Conservation (phyloP, 805 yeast species). For the Jamesozyma spencerorum region DNA sequence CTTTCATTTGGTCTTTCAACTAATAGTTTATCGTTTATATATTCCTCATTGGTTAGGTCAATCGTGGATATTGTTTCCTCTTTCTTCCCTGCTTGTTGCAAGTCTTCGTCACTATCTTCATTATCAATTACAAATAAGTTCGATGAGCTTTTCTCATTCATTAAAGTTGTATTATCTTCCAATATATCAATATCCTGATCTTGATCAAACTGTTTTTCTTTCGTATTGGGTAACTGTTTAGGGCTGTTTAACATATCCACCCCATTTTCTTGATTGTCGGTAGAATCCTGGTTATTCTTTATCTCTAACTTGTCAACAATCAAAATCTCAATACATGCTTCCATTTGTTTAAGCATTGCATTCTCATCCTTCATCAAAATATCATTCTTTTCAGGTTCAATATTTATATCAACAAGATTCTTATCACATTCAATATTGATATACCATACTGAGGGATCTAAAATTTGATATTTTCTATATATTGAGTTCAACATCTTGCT, state of each 20-base stretch:
- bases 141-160: background rate
- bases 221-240: background rate
- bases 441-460: slow-evolving; percentile 31
- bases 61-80: background rate
- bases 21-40: background rate
- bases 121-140: background rate
- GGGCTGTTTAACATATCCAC: background rate
- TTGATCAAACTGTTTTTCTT: background rate
- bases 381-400: slow-evolving; percentile 39
- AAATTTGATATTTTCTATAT: slow-evolving; percentile 18
- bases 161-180: slow-evolving; percentile 1
- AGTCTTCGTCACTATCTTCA: background rate
- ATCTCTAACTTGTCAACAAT: background rate
- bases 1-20: background rate
- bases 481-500: slow-evolving; percentile 16
- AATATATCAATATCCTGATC: background rate
- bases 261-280: background rate
- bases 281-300: background rate
- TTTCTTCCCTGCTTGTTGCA: background rate
- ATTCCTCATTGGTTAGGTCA: background rate
- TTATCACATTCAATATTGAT: slow-evolving; percentile 19
- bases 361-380: slow-evolving; percentile 26
- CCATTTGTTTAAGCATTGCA: slow-evolving; percentile 12
- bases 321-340: slow-evolving; percentile 1
- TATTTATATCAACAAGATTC: slow-evolving; percentile 32